Conservation (phyloP, 106 monocot species). For the Dendrobium catenatum region DNA sequence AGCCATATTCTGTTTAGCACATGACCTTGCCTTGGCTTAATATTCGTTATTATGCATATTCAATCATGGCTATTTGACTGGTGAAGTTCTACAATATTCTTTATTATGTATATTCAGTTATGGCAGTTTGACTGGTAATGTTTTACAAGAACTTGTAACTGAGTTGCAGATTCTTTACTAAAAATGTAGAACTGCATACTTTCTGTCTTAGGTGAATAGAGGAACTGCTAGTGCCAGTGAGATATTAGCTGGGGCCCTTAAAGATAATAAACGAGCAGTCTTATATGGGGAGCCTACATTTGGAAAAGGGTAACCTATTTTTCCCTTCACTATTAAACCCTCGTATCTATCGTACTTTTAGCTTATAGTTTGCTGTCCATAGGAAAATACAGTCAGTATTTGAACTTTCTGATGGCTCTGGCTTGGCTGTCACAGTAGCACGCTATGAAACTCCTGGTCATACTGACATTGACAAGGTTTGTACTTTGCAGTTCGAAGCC, state of each 20-base stretch:
- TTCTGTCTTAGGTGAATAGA: slow-evolving; percentile 69
- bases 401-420: slow-evolving; percentile 95
- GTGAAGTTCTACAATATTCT: not conserved
- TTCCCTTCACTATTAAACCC: not conserved
- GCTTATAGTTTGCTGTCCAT: slow-evolving; percentile 15
- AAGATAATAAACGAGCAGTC: slow-evolving; percentile 95
- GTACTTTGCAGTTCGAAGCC: not conserved
- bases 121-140: no score
- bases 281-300: slow-evolving; percentile 93
- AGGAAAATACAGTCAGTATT: slow-evolving; percentile 99
- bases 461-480: slow-evolving; percentile 89
- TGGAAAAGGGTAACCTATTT: slow-evolving; percentile 78
- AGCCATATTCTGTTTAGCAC: not conserved
- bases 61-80: not conserved
- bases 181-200: not conserved
- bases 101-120: no score
- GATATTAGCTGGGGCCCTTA: slow-evolving; percentile 93
- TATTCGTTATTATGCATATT: not conserved
- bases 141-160: not conserved
- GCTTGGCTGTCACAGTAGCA: slow-evolving; percentile 89
- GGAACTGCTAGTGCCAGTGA: slow-evolving; percentile 99
- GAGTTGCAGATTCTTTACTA: not conserved
- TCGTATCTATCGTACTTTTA: not conserved
- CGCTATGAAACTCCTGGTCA: slow-evolving; percentile 99
- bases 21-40: not conserved